Conservation (phyloP, 2,329 filamentous ascomycete genomes). For the Fusarium staphyleae region DNA sequence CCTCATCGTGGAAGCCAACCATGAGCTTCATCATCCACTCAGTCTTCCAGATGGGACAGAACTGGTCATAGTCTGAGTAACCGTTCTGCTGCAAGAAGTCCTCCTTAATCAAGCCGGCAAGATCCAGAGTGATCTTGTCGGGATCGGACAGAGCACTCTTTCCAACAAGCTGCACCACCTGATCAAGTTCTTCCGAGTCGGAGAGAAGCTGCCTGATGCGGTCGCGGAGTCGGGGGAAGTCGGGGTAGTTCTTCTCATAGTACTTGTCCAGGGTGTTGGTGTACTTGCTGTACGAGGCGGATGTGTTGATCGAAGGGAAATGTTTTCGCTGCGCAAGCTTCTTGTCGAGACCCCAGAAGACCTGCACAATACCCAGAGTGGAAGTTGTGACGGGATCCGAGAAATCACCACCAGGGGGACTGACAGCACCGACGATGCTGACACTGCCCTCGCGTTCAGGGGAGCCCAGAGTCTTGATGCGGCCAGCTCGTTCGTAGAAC, state of each 20-base stretch:
- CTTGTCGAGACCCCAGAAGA: slow-evolving; percentile 99
- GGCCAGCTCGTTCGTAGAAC: slow-evolving; percentile 98
- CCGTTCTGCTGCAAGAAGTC: slow-evolving; percentile 99
- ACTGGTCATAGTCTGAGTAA: slow-evolving; percentile 98
- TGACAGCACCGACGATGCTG: slow-evolving; percentile 97
- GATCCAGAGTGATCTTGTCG: slow-evolving; percentile 97
- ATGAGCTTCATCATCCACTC: slow-evolving; percentile 99
- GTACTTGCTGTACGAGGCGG: slow-evolving; percentile 96
- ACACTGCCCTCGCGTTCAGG: slow-evolving; percentile 90
- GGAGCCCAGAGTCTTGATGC: slow-evolving; percentile 83
- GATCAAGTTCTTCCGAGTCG: slow-evolving; percentile 95
- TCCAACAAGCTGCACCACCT: slow-evolving; percentile 97
- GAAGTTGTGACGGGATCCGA: slow-evolving; percentile 95
- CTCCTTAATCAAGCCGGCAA: slow-evolving; percentile 92
- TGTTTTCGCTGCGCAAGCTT: slow-evolving; percentile 99
- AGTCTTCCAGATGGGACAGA: slow-evolving; percentile 99
- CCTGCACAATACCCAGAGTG: slow-evolving; percentile 96
- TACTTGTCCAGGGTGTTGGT: slow-evolving; percentile 85
- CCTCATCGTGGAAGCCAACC: slow-evolving; percentile 97
- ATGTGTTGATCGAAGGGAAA: slow-evolving; percentile 98
- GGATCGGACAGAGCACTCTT: slow-evolving; percentile 95
- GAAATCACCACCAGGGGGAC: slow-evolving; percentile 97
- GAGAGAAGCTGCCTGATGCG: slow-evolving; percentile 93
- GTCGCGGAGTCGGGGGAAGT: slow-evolving; percentile 92
- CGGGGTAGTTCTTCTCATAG: slow-evolving; percentile 92